phyloP scores from a whole-genome alignment of 2,329 filamentous ascomycete species.

The Aspergillus texensis region DNA sequence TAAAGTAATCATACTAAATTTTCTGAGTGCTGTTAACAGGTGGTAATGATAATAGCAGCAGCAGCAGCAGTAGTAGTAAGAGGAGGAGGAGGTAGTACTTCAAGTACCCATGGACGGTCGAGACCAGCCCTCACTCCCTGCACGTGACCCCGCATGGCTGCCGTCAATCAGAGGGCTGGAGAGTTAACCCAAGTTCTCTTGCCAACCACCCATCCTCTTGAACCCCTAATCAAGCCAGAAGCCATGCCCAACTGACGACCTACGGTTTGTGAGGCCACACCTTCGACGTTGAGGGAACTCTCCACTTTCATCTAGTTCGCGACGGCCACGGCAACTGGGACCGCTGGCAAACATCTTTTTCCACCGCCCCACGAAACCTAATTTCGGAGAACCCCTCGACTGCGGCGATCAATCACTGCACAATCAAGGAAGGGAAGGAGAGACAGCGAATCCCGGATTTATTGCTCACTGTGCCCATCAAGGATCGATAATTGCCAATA shows the following conservation, averaged over 20 bases:
- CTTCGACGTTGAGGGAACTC: neutral
- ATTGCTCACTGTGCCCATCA: neutral
- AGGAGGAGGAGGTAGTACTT: too few relatives aligned
- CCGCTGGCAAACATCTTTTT: conserved; percentile 11
- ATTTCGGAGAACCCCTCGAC: conserved; percentile 26
- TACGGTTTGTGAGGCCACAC: conserved; percentile 7
- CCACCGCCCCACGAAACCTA: conserved; percentile 33
- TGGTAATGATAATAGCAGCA: neutral
- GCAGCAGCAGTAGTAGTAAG: too few relatives aligned
- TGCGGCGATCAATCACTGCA: conserved; percentile 25
- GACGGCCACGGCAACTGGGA: neutral
- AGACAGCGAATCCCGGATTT: conserved; percentile 5
- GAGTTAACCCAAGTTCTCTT: neutral
- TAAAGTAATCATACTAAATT: neutral
- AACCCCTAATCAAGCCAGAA: neutral
- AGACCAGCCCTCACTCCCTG: neutral
- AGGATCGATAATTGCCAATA: neutral
- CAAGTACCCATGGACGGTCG: neutral
- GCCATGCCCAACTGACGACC: conserved; percentile 4
- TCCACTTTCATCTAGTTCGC: conserved; percentile 2
- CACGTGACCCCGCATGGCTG: conserved; percentile 11
- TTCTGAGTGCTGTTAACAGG: neutral
- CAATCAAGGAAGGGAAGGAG: conserved; percentile 12
- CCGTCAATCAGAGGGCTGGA: neutral
- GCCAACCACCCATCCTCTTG: conserved; percentile 1